Conservation (phyloP, 2,329 filamentous ascomycete species). For the Hymenoscyphus occultus region DNA sequence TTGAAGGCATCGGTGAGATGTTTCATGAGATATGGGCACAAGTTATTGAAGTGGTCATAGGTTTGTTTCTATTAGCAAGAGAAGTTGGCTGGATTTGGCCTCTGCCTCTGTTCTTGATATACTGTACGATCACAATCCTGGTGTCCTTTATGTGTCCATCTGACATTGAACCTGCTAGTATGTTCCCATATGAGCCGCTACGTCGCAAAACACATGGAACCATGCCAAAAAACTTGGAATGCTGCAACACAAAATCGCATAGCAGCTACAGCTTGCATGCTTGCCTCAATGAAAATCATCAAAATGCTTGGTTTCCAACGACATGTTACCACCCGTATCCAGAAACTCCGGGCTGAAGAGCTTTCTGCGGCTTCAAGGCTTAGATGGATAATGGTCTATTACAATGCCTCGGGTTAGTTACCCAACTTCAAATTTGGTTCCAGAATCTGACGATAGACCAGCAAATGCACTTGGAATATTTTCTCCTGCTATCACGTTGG, state of each 20-base stretch:
- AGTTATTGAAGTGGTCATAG: conserved; percentile 41
- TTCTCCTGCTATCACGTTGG: conserved; percentile 26
- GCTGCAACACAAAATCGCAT: conserved; percentile 27
- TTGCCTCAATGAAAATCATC: conserved; percentile 28
- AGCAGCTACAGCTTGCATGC: conserved; percentile 22
- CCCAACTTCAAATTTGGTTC: background rate
- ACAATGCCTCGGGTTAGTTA: conserved; percentile 41
- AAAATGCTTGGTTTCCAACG: conserved; percentile 35
- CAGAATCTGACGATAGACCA: conserved; percentile 11
- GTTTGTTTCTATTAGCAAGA: conserved; percentile 38
- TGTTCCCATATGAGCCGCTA: conserved; percentile 6
- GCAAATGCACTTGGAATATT: conserved; percentile 29
- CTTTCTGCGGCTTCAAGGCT: conserved; percentile 25
- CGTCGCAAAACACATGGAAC: conserved; percentile 17
- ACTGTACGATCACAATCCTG: conserved; percentile 34
- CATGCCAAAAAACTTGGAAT: conserved; percentile 27
- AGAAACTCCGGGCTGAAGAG: conserved; percentile 37
- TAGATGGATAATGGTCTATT: conserved; percentile 40
- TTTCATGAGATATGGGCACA: conserved; percentile 45
- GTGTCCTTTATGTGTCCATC: too few species aligned
- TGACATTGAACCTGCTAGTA: background rate
- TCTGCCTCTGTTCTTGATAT: conserved; percentile 41
- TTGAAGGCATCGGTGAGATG: conserved; percentile 37
- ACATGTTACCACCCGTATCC: conserved; percentile 34
- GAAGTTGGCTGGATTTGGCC: conserved; percentile 44